Conservation (phyloP, 495 filamentous ascomycete species). For the Coniosporium apollinis region DNA sequence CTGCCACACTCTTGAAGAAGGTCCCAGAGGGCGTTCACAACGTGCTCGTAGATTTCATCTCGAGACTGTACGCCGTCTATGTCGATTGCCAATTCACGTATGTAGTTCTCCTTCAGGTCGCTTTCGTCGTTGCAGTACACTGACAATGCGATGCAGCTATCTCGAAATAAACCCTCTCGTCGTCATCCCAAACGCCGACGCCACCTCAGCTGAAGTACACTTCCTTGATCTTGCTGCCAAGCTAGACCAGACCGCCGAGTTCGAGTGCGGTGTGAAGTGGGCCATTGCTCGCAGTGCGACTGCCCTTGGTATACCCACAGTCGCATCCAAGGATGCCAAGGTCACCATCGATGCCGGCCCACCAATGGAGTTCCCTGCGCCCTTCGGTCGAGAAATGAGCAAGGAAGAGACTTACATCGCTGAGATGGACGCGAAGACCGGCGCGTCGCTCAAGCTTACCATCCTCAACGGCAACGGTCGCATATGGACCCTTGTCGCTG, state of each 20-base stretch:
- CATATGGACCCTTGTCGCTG: conserved; percentile 95
- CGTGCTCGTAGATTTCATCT: conserved; percentile 96
- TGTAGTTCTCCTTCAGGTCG: conserved; percentile 6
- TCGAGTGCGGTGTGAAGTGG: conserved; percentile 98
- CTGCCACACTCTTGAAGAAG: conserved; percentile 66
- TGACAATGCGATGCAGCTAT: conserved; percentile 34
- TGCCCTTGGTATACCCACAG: conserved; percentile 60
- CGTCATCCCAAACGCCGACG: conserved; percentile 84
- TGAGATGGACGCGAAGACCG: conserved; percentile 96
- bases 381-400: conserved; percentile 92
- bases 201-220: conserved; percentile 84
- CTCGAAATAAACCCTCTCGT: conserved; percentile 99
- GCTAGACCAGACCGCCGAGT: conserved; percentile 97
- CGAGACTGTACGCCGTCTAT: conserved; percentile 86
- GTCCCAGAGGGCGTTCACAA: conserved; percentile 93
- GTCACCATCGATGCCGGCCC: conserved; percentile 92
- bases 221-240: conserved; percentile 98
- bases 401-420: conserved; percentile 99
- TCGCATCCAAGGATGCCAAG: conserved; percentile 43
- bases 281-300: conserved; percentile 79
- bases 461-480: conserved; percentile 82
- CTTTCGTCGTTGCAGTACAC: neutral
- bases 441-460: conserved; percentile 94
- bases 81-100: conserved; percentile 98
- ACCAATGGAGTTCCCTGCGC: conserved; percentile 96